These are phyloP conservation scores for Talaromyces marneffei DNA, from an alignment of 2,329 filamentous ascomycete species.

Conservation along the genomic window DNA sequence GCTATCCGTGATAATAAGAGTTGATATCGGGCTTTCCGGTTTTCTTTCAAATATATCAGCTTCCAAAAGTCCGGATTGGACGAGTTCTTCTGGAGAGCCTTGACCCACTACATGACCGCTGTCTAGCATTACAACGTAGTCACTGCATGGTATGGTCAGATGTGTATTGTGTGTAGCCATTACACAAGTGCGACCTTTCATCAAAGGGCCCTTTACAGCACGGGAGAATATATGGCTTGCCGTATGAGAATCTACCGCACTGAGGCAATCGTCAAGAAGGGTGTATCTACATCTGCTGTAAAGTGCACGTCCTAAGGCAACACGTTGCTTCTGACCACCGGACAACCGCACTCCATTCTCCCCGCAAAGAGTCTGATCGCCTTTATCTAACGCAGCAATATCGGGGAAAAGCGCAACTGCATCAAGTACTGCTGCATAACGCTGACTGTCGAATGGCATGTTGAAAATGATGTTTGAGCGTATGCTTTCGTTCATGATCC, in stretches of 20 bases:
- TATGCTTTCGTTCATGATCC: slow-evolving; percentile 5
- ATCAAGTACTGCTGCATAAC: neutral
- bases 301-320: slow-evolving; percentile 85
- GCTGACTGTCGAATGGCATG: neutral
- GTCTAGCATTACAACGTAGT: neutral
- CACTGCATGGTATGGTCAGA: neutral
- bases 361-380: neutral
- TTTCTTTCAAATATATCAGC: neutral
- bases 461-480: slow-evolving; percentile 2
- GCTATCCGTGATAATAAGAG: neutral
- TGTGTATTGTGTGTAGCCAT: neutral
- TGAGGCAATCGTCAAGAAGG: slow-evolving; percentile 7
- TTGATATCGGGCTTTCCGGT: neutral
- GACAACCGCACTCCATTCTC: slow-evolving; percentile 54
- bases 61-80: neutral
- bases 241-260: slow-evolving; percentile 6
- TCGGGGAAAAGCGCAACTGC: neutral
- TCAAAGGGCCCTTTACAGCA: slow-evolving; percentile 1
- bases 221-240: slow-evolving; percentile 1
- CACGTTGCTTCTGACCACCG: slow-evolving; percentile 93
- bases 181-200: neutral
- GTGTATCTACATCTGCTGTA: neutral
- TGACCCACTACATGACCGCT: neutral
- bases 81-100: neutral
- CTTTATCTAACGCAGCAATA: neutral